Percentiles rank a stretch among this genome's conserved stretches.
Evolutionary conservation across 1,139 yeast species (phyloP).

Genomic region (Pneumocystis wakefieldiae): DNA sequence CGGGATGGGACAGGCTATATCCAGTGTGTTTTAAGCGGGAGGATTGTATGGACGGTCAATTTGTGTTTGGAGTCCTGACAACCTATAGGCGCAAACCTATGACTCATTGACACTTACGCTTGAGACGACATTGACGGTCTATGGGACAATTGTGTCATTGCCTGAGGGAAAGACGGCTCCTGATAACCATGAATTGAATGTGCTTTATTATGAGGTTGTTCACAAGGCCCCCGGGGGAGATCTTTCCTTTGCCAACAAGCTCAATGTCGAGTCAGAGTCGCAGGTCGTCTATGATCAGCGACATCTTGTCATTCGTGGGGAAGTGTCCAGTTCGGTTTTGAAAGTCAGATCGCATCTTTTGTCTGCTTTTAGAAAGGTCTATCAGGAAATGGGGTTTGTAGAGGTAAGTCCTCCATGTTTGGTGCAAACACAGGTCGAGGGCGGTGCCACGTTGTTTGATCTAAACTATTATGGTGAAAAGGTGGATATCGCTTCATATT

Average conservation of each 20-base stretch:
- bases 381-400: constrained; percentile 53
- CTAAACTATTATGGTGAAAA: constrained; percentile 84
- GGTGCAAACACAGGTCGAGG: constrained; percentile 99
- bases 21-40: constrained; percentile 81
- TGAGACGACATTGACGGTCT: constrained; percentile 68
- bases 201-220: constrained; percentile 73
- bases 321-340: constrained; percentile 84
- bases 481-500: neutral
- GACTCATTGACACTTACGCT: constrained; percentile 72
- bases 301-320: constrained; percentile 90
- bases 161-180: constrained; percentile 98
- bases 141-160: constrained; percentile 64
- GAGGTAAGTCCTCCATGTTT: constrained; percentile 99
- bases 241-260: constrained; percentile 85
- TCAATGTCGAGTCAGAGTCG: constrained; percentile 74
- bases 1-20: constrained; percentile 91
- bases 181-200: constrained; percentile 88
- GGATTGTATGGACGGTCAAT: constrained; percentile 28
- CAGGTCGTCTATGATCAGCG: constrained; percentile 84
- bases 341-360: constrained; percentile 79
- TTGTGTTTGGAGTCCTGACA: neutral
- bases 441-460: constrained; percentile 91
- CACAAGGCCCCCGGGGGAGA: constrained; percentile 96
- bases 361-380: constrained; percentile 60
- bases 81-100: constrained; percentile 53